Evolutionary conservation across 83 land plant species (phyloP), one percentile per base, ranked within the genome.

Genomic region (Larix sibirica): DNA sequence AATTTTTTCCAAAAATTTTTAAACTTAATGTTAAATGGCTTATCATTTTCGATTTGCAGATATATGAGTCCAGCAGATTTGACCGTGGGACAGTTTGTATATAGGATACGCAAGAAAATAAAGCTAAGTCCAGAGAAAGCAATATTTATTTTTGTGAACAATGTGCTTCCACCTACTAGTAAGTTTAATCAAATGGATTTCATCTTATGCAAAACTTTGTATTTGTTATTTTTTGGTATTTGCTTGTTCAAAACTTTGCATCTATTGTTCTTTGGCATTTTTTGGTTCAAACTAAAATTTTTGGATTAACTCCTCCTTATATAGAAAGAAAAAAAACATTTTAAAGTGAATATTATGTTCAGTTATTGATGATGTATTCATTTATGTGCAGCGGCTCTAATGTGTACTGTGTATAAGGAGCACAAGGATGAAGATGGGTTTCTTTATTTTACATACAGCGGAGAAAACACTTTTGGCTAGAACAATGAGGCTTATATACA

Each of bases 381-480:
- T 67, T 68, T 14, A 13, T 5, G 44, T 6, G 75, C 75, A 60
- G 86, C 81, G 18, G 77, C 80, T 14, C 4, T 85, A 83, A 85
- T 85, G 83, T 85, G 83, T 6, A n/a, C 62, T 10, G 75, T 81
- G 6, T 85, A 85, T 65, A 83, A 81, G 70, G 86, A 85, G n/a
- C 68, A 81, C 61, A 85, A 85, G 69, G 86, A 85, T 75, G 83
- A 85, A 47, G 86, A 85, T 85, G 86, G 86, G 21, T 85, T 85
- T 63, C 83, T 85, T 23, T 85, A 85, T 33, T 62, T 85, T 78
- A 81, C 79, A 9, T 85, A 85, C 65, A 85, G 83, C 64, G 86
- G 86, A 1, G 86, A 85, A 67, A 85, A 85, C 79, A 81, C 86
- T 24, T 40, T 76, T 62, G 79, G 79, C 18, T 0, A 9, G 18